Evolutionary conservation across 495 filamentous ascomycete genomes (phyloP).

Genomic region (Cercophora sp.): DNA sequence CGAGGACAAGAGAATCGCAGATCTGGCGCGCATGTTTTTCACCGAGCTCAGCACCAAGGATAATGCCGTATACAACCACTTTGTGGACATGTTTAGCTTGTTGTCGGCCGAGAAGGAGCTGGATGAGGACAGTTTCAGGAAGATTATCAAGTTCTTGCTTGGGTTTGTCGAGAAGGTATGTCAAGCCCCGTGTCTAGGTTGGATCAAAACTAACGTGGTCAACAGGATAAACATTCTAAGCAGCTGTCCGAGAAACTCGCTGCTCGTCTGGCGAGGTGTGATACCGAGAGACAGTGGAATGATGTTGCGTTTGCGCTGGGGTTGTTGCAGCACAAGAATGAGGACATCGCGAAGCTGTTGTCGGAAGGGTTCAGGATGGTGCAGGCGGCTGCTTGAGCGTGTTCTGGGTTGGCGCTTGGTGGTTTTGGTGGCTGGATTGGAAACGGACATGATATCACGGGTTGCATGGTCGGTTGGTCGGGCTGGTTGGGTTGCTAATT

Average conservation of each 20-base stretch:
- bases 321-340: conserved; percentile 91
- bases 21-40: conserved; percentile 97
- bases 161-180: conserved; percentile 95
- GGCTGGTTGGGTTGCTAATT: not conserved
- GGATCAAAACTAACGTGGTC: no score
- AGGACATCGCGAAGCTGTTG: conserved; percentile 86
- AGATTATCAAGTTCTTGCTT: conserved; percentile 87
- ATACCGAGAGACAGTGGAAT: conserved; percentile 93
- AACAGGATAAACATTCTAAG: conserved; percentile 95
- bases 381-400: conserved; percentile 26
- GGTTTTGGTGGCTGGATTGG: not conserved
- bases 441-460: no score
- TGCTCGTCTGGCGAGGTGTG: conserved; percentile 77
- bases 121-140: conserved; percentile 75
- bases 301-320: conserved; percentile 91
- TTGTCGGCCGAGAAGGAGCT: conserved; percentile 76
- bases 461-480: not conserved
- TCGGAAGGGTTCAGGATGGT: conserved; percentile 83
- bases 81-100: conserved; percentile 97
- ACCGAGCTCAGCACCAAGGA: conserved; percentile 95
- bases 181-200: no score
- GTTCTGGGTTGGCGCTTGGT: not conserved
- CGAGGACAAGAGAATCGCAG: conserved; percentile 84
- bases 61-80: conserved; percentile 99
- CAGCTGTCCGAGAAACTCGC: conserved; percentile 93